Base-by-base conservation (phyloP, 805 yeast genomes). In the Spathaspora girioi region DNA sequence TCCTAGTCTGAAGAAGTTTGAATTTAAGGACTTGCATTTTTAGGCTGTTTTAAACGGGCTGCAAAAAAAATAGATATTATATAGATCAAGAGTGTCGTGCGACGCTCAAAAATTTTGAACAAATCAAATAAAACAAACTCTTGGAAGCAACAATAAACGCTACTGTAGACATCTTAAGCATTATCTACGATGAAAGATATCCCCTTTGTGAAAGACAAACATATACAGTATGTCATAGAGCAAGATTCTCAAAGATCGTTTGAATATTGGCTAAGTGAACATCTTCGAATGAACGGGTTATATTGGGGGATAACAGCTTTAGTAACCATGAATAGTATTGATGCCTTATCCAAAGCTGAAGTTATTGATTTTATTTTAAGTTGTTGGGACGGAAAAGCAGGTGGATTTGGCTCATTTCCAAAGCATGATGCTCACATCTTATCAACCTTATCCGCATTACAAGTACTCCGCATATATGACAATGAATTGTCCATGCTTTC, bases 291-390 rank as follows among this genome's bases (percentile, higher is more conserved):
- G 76, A 90, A 89, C 60, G 99, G 98, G 1, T 77, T 94, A 0
- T 94, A 94, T 65, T 94, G 99, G 99, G 98, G 97, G 0, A 72
- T 89, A 2, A 86, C 87, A 15, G 90, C 97, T 0, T 67, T 92
- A 31, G 79, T 80, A 47, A 67, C 86, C 1, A 63, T 93, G 67
- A 75, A 78, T 27, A 72, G 84, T 2, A 68, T 76, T 32, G 66
- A 66, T 26, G 79, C 83, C 0, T 79, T 93, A 51, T 75, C 83
- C n/a, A 73, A 76, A 49, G 69, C 75, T 1, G 88, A 86, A 6
- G 81, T 93, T 12, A 67, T 88, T 1, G 68, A 73, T n/a, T 94
- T 84, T 64, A 88, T 93, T 3, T 50, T 81, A 59, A 69, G 76
- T 12, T 93, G 98, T 63, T 83, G 80, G 66, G 78, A 84, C 54